A percentile compares a stretch with the other conserved stretches of the same genome.
phyloP scores from a whole-genome alignment of 23 red algal genomes.

The Gracilaria domingensis region DNA sequence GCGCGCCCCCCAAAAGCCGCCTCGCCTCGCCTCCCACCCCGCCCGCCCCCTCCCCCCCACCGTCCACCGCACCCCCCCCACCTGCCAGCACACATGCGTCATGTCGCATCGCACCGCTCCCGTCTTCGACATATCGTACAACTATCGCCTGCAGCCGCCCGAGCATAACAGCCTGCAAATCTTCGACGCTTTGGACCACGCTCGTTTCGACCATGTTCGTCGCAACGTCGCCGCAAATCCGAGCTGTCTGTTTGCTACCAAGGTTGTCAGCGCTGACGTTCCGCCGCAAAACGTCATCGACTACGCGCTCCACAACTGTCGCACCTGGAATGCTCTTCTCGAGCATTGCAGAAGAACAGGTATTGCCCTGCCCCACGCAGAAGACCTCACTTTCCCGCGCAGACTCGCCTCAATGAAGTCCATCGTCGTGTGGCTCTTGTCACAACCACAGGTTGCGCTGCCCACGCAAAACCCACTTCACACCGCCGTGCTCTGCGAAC shows the following conservation, averaged over 20 bases:
- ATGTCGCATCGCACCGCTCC: slow-evolving; percentile 63
- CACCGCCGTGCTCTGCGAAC: slow-evolving; percentile 57
- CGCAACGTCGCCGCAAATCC: slow-evolving; percentile 32
- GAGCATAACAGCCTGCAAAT: slow-evolving; percentile 30
- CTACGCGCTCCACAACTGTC: slow-evolving; percentile 65
- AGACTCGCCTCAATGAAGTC: slow-evolving; percentile 47
- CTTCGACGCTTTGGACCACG: slow-evolving; percentile 65
- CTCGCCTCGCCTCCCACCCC: background rate
- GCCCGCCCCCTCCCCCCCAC: background rate
- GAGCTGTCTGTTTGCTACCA: slow-evolving; percentile 20
- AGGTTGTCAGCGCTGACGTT: slow-evolving; percentile 19
- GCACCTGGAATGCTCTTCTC: slow-evolving; percentile 53
- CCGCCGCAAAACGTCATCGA: slow-evolving; percentile 30
- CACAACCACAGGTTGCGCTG: slow-evolving; percentile 3
- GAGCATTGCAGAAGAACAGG: slow-evolving; percentile 60
- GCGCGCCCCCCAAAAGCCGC: too few species aligned
- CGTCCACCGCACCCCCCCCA: background rate
- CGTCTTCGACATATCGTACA: slow-evolving; percentile 13
- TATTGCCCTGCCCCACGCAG: slow-evolving; percentile 31
- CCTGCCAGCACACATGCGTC: background rate
- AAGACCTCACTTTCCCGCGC: slow-evolving; percentile 53
- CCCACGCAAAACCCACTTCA: slow-evolving; percentile 34
- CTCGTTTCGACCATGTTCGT: slow-evolving; percentile 66
- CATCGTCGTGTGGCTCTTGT: slow-evolving; percentile 55
- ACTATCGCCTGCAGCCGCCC: background rate